Evolutionary conservation across 1,284 basidiomycete genomes (phyloP), one percentile per base, ranked within the genome.

Genomic region (Puccinia triticina): DNA sequence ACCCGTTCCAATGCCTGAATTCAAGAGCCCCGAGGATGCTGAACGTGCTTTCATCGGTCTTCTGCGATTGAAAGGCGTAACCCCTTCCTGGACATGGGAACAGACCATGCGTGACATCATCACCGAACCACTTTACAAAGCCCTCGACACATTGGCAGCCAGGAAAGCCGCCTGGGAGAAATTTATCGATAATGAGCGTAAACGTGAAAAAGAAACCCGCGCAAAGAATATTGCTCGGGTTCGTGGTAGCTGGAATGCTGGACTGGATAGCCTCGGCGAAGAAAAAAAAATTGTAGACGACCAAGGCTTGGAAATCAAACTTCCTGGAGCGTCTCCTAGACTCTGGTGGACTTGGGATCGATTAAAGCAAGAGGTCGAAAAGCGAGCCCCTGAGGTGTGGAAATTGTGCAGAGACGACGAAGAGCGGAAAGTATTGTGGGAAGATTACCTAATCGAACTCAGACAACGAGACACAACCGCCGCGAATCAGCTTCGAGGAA

Each of bases 31-130:
- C 11, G 93, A 94, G 85, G 94, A 96, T 85, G 95, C 95, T 34
- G 95, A 98, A 88, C 93, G 93, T 84, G 96, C 96, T 2, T 99
- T 99, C 87, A 91, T 92, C 84, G 92, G 93, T 88, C 89, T 99
- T 77, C 89, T 99, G 84, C 91, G 92, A 85, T 93, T 94, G 86
- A 93, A 94, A 75, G 93, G 93, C 32, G 92, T 99, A 72, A 93
- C 95, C 88, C 91, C 93, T 71, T 92, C 90, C 84, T 98, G 94
- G 93, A 96, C 94, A 29, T 99, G 97, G 97, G 97, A 99, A 87
- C 92, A 94, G 88, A 95, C 96, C 71, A 97, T 99, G 93, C 91
- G 96, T 85, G 93, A 93, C 85, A 95, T 97, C 87, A 96, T 99
- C 88, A 98, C 95, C 85, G 96, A 99, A 89, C 96, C 97, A 55